These are phyloP conservation scores for Eremochloa ophiuroides DNA, from an alignment of 176 grass and related monocot species.

Conservation along the genomic window DNA sequence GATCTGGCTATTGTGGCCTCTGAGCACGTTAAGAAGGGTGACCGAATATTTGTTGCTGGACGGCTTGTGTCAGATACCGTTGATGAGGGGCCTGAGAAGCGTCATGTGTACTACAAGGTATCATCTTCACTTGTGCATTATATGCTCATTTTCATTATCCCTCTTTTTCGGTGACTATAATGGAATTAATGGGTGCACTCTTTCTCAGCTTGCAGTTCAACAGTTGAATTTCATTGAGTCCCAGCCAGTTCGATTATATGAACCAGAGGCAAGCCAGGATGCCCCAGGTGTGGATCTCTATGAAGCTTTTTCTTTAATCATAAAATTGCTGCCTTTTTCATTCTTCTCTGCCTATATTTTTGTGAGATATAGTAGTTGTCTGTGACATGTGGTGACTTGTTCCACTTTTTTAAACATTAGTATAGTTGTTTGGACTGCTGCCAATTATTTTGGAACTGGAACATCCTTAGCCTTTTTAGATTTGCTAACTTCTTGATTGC, in stretches of 20 bases:
- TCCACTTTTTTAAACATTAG: neutral
- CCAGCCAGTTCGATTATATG: conserved; percentile 57
- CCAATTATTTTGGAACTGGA: neutral
- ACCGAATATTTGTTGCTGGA: conserved; percentile 74
- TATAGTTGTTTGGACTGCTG: neutral
- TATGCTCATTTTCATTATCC: neutral
- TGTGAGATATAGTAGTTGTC: neutral
- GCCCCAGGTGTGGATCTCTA: conserved; percentile 49
- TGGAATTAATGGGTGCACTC: neutral
- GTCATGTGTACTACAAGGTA: conserved; percentile 84
- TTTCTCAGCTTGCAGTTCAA: conserved; percentile 74
- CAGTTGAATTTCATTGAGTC: conserved; percentile 75
- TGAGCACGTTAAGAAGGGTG: conserved; percentile 75
- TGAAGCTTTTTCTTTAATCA: neutral
- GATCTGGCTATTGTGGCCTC: conserved; percentile 71
- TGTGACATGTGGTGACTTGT: neutral
- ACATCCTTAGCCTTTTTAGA: neutral
- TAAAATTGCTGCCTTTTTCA: neutral
- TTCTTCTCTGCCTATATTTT: neutral
- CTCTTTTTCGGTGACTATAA: conserved; percentile 12
- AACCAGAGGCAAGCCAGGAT: conserved; percentile 43
- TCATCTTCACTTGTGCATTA: neutral
- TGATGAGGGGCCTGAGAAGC: conserved; percentile 57
- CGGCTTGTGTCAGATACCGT: conserved; percentile 77
- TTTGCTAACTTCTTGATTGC: neutral